phyloP scores from a whole-genome alignment of 352 stramenopile species.

The Phytophthora tubulina region DNA sequence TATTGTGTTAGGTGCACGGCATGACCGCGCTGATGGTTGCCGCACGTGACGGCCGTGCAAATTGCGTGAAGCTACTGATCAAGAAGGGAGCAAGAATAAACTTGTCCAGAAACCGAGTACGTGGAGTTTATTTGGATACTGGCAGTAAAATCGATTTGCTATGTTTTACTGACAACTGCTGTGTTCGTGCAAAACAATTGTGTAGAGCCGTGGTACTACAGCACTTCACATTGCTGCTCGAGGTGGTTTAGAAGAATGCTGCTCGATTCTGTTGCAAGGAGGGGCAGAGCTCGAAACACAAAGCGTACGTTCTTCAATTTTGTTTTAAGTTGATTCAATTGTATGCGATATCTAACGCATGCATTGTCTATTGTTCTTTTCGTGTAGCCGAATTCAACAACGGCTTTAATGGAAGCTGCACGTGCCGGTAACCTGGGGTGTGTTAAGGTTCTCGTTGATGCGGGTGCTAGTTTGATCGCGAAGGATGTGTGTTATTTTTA shows the following conservation, averaged over 20 bases:
- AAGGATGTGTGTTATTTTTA: constrained; percentile 62
- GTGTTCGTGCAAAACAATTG: neutral
- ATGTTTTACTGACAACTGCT: constrained; percentile 18
- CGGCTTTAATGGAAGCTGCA: constrained; percentile 89
- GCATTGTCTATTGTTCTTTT: constrained; percentile 4
- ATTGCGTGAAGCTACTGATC: constrained; percentile 77
- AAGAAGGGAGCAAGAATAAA: constrained; percentile 87
- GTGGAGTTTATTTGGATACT: constrained; percentile 16
- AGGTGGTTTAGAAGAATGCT: constrained; percentile 80
- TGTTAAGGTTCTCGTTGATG: constrained; percentile 75
- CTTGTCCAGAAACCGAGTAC: constrained; percentile 82
- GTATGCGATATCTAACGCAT: neutral
- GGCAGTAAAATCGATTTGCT: neutral
- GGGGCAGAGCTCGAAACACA: constrained; percentile 78
- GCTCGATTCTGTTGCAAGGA: constrained; percentile 72
- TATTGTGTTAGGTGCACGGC: constrained; percentile 72
- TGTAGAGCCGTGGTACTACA: constrained; percentile 82
- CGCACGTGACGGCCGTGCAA: constrained; percentile 67
- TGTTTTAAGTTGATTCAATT: too few relatives aligned
- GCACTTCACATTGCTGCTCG: constrained; percentile 84
- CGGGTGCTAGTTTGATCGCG: constrained; percentile 69
- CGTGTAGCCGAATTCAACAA: constrained; percentile 82
- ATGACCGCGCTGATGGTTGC: constrained; percentile 88
- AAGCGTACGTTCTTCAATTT: too few relatives aligned
- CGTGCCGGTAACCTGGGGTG: constrained; percentile 81